These are phyloP conservation scores for Westerdykella aurantiaca DNA, from an alignment of 2,329 filamentous ascomycete genomes.

Conservation along the genomic window DNA sequence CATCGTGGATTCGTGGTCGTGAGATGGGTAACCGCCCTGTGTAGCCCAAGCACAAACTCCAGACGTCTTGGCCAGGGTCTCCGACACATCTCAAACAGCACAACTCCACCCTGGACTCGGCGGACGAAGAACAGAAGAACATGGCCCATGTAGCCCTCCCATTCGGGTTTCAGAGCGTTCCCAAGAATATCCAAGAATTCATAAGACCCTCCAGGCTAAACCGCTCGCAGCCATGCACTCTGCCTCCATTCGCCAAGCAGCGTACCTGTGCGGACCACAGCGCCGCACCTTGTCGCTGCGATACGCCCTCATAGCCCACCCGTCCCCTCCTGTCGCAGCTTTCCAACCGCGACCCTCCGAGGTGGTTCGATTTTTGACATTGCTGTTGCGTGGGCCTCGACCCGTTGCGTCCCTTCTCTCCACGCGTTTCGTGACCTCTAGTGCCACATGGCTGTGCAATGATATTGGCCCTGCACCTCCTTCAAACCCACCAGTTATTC, in stretches of 20 bases:
- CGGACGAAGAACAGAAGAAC: not conserved
- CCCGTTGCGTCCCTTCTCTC: slow-evolving; percentile 14
- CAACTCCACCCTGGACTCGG: slow-evolving; percentile 5
- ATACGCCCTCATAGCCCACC: slow-evolving; percentile 24
- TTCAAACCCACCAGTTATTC: slow-evolving; percentile 3
- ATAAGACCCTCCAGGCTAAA: slow-evolving; percentile 8
- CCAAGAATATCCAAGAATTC: too few relatives aligned
- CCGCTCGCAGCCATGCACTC: slow-evolving; percentile 10
- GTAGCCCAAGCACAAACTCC: slow-evolving; percentile 15
- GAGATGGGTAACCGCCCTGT: not conserved
- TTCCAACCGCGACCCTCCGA: slow-evolving; percentile 15
- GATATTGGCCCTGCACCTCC: slow-evolving; percentile 21
- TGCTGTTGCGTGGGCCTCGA: slow-evolving; percentile 20
- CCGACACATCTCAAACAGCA: slow-evolving; percentile 29
- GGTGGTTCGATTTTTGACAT: slow-evolving; percentile 33
- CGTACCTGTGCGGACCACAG: slow-evolving; percentile 11
- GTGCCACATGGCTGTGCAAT: slow-evolving; percentile 22
- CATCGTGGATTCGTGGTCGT: too few relatives aligned
- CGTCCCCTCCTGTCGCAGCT: slow-evolving; percentile 28
- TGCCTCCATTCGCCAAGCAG: slow-evolving; percentile 20
- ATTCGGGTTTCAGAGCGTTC: slow-evolving; percentile 24
- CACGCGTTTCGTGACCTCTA: slow-evolving; percentile 23
- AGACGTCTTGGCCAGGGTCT: slow-evolving; percentile 18
- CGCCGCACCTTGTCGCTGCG: slow-evolving; percentile 24
- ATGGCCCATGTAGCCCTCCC: not conserved